Conservation (phyloP, 345 rosid species). For the Eucalyptus erythrocorys region DNA sequence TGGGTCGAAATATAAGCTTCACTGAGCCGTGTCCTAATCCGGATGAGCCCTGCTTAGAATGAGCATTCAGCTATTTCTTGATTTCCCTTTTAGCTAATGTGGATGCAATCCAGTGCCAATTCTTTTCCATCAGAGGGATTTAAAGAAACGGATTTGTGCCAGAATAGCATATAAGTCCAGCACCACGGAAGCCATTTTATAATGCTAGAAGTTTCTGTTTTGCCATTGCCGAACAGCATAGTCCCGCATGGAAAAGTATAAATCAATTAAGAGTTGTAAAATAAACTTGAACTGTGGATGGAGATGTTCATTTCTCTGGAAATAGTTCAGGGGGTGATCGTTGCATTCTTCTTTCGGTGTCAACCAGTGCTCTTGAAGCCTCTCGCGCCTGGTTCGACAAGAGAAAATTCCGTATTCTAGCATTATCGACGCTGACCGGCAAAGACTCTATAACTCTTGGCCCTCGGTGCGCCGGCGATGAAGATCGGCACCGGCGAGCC, state of each 20-base stretch:
- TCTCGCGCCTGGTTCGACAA: too few relatives aligned
- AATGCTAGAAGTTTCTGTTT: background rate
- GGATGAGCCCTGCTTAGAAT: background rate
- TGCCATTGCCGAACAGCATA: background rate
- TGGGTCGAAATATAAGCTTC: background rate
- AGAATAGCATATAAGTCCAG: background rate
- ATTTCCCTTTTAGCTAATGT: background rate
- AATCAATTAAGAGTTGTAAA: background rate
- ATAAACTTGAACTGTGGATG: background rate
- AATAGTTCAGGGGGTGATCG: background rate
- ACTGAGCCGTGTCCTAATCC: background rate
- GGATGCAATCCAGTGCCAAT: background rate
- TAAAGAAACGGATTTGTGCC: background rate
- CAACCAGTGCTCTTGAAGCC: too few relatives aligned
- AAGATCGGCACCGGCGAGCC: background rate
- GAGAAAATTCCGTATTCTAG: too few relatives aligned
- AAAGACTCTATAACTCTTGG: background rate
- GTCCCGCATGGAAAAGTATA: background rate
- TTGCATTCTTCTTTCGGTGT: background rate
- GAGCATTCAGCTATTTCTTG: background rate
- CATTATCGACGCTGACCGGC: background rate
- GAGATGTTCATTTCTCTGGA: background rate
- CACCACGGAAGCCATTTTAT: background rate
- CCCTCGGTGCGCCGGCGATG: background rate
- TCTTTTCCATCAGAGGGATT: background rate